Percentiles rank a stretch among this genome's conserved stretches.
Evolutionary conservation across 2,329 filamentous ascomycete species (phyloP).

Genomic region (Xylaria sp.): DNA sequence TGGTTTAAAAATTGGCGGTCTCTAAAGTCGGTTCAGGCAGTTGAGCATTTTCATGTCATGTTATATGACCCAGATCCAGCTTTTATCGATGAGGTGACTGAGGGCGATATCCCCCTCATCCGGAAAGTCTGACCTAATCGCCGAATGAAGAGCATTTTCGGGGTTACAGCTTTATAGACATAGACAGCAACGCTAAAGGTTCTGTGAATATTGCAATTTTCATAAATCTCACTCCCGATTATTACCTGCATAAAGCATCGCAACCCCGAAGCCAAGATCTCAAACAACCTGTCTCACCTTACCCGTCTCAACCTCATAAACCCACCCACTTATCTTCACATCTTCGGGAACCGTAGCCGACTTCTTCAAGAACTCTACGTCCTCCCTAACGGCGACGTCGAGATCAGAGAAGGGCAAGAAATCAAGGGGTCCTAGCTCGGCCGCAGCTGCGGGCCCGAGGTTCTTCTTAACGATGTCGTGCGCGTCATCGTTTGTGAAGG

Average conservation of each 20-base stretch:
- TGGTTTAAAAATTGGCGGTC: slow-evolving; percentile 93
- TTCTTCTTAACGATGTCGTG: slow-evolving; percentile 67
- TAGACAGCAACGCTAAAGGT: slow-evolving; percentile 14
- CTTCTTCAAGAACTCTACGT: slow-evolving; percentile 71
- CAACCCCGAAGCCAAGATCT: background rate
- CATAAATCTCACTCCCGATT: background rate
- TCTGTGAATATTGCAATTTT: slow-evolving; percentile 10
- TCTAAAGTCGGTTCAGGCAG: slow-evolving; percentile 84
- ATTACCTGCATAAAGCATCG: background rate
- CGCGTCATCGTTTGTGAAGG: slow-evolving; percentile 70
- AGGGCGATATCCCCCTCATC: slow-evolving; percentile 76
- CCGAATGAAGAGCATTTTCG: background rate
- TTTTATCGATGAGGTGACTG: slow-evolving; percentile 77
- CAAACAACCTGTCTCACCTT: slow-evolving; percentile 64
- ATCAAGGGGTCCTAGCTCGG: slow-evolving; percentile 61
- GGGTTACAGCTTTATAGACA: slow-evolving; percentile 3
- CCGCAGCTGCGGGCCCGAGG: slow-evolving; percentile 62
- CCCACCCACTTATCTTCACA: slow-evolving; percentile 75
- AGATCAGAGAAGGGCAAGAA: slow-evolving; percentile 75
- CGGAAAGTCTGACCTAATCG: slow-evolving; percentile 52
- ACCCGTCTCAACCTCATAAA: slow-evolving; percentile 82
- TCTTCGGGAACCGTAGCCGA: slow-evolving; percentile 69
- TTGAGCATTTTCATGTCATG: slow-evolving; percentile 98
- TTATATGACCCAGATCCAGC: slow-evolving; percentile 77
- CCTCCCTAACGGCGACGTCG: slow-evolving; percentile 71